Base-by-base conservation (phyloP, 1,284 basidiomycete species). In the Puccinia hordei region DNA sequence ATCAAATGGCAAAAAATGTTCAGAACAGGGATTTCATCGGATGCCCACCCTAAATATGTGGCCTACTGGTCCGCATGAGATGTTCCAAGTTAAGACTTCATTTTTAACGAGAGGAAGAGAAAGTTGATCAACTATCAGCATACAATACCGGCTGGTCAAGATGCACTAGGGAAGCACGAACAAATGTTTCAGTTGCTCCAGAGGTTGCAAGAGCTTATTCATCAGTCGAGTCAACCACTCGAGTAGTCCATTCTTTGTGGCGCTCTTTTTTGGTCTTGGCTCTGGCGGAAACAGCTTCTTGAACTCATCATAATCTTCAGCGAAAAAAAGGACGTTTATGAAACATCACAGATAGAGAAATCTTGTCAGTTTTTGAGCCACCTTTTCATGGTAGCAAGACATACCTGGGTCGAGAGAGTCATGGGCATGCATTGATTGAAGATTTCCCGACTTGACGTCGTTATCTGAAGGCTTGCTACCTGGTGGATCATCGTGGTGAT, bases 21-120 rank as follows among this genome's bases (percentile, higher is more conserved):
- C 10, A 49, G 17, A 19, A 17, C 17, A 49, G 46, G 46, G 46
- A 15, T 49, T 9, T 13, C 15, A 17, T 5, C 53, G 8, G 53
- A 55, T 24, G 9, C 24, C 53, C 53, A 24, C 19, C 57, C 41
- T 30, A 63, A 63, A 63, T 33, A 12, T 17, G 61, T 12, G 61
- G 61, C 35, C 61, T 63, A 41, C 35, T 38, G 35, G 61, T 63
- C 13, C 61, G 61, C 61, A 63, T 63, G 22, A 63, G 61, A n/a
- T 63, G 61, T n/a, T 63, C 27, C 12, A 63, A 38, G 3, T 33
- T 41, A n/a, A 63, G 1, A 5, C 61, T 63, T 35, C 1, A 35
- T 38, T 22, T 38, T 22, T 22, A 2, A 22, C 12, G 1, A 41
- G n/a, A 22, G 30, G 35, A 35, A 35, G 61, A 41, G 33, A 63